Evolutionary conservation across 768 basidiomycete species (phyloP), one percentile per base, ranked within the genome.

Genomic region (Mycena polygramma): DNA sequence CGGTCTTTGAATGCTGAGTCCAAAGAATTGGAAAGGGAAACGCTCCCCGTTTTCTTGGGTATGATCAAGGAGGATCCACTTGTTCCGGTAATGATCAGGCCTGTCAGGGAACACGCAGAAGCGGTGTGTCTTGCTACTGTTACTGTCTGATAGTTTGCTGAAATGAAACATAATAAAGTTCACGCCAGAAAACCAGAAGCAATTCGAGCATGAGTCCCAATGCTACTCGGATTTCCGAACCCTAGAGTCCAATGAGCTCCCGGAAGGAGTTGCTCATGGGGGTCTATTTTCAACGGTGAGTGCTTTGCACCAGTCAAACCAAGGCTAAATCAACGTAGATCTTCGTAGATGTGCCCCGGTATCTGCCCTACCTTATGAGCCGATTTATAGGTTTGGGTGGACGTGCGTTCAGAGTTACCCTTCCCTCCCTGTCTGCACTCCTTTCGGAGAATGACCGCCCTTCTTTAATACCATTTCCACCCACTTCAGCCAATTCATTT

Each of bases 341-440:
- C 22, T 71, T 14, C 26, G 51, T 73, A 10, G 72, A 70, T 20
- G 68, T 70, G 8, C 69, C 72, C 13, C 62, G 61, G 22, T 70
- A 70, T 51, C 65, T 70, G 19, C 55, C 36, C 19, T 70, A 51
- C 30, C 57, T 73, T 22, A 59, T 67, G 69, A 26, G 68, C 41
- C 55, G 60, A 24, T 72, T 72, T 36, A 19, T 68, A 26, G 7
- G 58, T 20, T 46, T 53, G 10, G 72, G 72, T 1, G 72, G 73
- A 14, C 52, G 41, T 2, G 69, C 73, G 35, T 73, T 68, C 63
- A 55, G 69, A 51, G 66, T 51, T 9, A 37, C 66, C 0, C 66
- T 73, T 35, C 59, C 73, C 4, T 73, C 73, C n/a, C 62, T 73
- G 22, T 70, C 69, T 13, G 48, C 61, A 3, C 58, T 73, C 8